Evolutionary conservation across 768 basidiomycete genomes (phyloP).

Genomic region (Lactarius akahatsu): DNA sequence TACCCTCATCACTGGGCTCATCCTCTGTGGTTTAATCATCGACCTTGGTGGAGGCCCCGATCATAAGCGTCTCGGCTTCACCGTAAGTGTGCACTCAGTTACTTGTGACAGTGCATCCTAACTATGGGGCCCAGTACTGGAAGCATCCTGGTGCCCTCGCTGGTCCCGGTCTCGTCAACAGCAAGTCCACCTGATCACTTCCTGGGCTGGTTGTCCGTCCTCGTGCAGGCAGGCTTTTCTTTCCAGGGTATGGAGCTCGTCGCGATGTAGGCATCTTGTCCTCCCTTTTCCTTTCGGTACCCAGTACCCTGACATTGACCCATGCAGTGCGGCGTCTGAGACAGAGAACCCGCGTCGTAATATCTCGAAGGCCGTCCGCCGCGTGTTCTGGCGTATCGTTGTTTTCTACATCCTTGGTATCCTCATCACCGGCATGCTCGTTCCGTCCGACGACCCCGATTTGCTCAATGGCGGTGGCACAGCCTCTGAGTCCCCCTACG

Average conservation of each 20-base stretch:
- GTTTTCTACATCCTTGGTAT: slow-evolving; percentile 77
- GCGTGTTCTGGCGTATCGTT: slow-evolving; percentile 79
- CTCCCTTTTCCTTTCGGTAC: background rate
- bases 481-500: slow-evolving; percentile 81
- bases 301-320: background rate
- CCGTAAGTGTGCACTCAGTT: slow-evolving; percentile 38
- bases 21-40: slow-evolving; percentile 63
- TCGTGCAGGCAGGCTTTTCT: slow-evolving; percentile 66
- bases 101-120: slow-evolving; percentile 24
- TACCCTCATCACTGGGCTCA: slow-evolving; percentile 57
- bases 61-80: slow-evolving; percentile 66
- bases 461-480: slow-evolving; percentile 54
- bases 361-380: slow-evolving; percentile 70
- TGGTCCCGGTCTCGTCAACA: slow-evolving; percentile 35
- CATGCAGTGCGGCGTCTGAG: slow-evolving; percentile 66
- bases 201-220: slow-evolving; percentile 42
- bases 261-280: slow-evolving; percentile 48
- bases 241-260: slow-evolving; percentile 78
- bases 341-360: slow-evolving; percentile 76
- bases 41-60: slow-evolving; percentile 77
- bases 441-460: slow-evolving; percentile 60
- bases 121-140: slow-evolving; percentile 50
- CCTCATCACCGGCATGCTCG: slow-evolving; percentile 75
- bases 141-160: slow-evolving; percentile 63
- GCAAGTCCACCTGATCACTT: slow-evolving; percentile 43